Evolutionary conservation across 805 yeast genomes (phyloP), one percentile per base, ranked within the genome.

Genomic region (Metschnikowia amazonensis): DNA sequence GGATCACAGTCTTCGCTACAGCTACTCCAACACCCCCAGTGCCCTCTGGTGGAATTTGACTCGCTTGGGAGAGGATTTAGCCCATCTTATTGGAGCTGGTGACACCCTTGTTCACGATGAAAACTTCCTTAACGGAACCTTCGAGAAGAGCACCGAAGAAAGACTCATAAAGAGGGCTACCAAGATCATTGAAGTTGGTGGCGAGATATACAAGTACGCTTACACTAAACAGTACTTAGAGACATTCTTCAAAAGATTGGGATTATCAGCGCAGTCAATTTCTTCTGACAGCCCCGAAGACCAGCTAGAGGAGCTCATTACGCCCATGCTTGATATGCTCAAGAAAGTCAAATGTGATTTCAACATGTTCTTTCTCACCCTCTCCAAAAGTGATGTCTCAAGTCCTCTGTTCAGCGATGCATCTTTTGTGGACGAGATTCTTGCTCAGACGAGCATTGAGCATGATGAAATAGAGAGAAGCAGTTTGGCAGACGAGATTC

Each of bases 1-100:
- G 59, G 99, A 94, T 63, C 76, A 74, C 35, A 67, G 70, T 40
- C 61, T 70, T 14, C 72, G 97, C 36, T 92, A 94, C 62, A 79
- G 89, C 6, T 90, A 84, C 66, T 75, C 76, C n/a, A 89, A 86
- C 58, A 84, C 88, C 9, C 97, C 98, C 0, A 76, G 83, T 21
- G 79, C 90, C 0, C 81, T 92, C 36, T 89, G 96, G 95, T 92
- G 96, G 95, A 94, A 92, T 62, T 70, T 92, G 60, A 79, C 86
- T 1, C 77, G 92, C 50, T 70, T 90, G 17, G 97, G 92, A 2
- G 96, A 94, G 60, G 81, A 84, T 43, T 61, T 94, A 49, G 90
- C 89, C 0, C 89, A 86, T 58, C 70, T 90, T 18, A 69, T 90
- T 29, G 97, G 96, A 9, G 82, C 85, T 4, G 89, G 86, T 0